Conservation (phyloP, 108 stramenopile species). For the Pseudonitzschia pungens region DNA sequence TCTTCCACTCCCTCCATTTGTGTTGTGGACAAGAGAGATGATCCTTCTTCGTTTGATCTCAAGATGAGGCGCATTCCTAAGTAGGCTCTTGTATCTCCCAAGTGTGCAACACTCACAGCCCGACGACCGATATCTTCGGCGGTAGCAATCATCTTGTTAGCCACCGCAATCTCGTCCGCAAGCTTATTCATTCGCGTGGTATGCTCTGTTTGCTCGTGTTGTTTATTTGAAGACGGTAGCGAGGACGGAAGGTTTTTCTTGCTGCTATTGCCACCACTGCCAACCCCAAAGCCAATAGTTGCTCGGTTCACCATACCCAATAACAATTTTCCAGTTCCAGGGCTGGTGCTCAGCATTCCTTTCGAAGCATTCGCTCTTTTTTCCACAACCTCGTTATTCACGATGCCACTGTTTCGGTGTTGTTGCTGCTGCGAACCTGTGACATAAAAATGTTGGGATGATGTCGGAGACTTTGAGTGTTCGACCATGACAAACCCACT, state of each 20-base stretch:
- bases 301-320: conserved; percentile 60
- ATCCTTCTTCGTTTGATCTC: conserved; percentile 45
- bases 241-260: conserved; percentile 16
- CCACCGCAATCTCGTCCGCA: conserved; percentile 59
- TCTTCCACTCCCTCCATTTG: conserved; percentile 83
- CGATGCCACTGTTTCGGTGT: no score
- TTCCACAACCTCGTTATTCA: not conserved
- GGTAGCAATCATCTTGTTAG: conserved; percentile 73
- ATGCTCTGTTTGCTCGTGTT: conserved; percentile 8
- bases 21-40: conserved; percentile 49
- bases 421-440: not conserved
- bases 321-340: conserved; percentile 84
- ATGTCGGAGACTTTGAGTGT: conserved; percentile 34
- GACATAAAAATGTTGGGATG: conserved; percentile 23
- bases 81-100: conserved; percentile 82
- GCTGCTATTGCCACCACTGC: conserved; percentile 12
- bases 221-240: not conserved
- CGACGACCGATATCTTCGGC: conserved; percentile 87
- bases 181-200: conserved; percentile 21
- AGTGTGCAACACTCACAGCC: conserved; percentile 83
- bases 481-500: conserved; percentile 85
- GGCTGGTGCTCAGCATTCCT: conserved; percentile 88
- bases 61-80: conserved; percentile 72
- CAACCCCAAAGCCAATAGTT: conserved; percentile 20
- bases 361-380: conserved; percentile 32